These are phyloP conservation scores for Phialophora verrucosa DNA, from an alignment of 2,329 filamentous ascomycete species.

Conservation along the genomic window DNA sequence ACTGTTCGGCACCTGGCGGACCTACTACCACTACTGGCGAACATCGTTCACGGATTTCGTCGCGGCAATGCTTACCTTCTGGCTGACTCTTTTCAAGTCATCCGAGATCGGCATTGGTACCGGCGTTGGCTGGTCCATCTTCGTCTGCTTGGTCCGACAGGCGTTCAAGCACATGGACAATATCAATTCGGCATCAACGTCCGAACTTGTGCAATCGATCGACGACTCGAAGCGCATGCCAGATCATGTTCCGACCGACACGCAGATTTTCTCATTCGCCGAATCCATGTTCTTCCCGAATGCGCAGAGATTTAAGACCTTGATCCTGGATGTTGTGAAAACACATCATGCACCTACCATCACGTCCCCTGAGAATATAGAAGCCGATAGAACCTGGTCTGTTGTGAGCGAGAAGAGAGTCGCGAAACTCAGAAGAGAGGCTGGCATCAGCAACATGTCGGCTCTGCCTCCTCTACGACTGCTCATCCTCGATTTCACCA, in stretches of 20 bases:
- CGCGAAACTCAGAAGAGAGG: conserved; percentile 51
- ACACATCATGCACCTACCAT: conserved; percentile 52
- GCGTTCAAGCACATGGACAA: conserved; percentile 58
- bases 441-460: conserved; percentile 43
- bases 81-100: conserved; percentile 66
- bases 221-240: conserved; percentile 38
- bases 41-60: conserved; percentile 69
- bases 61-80: conserved; percentile 67
- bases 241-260: conserved; percentile 50
- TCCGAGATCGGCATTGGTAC: conserved; percentile 65
- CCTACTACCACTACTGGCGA: conserved; percentile 69
- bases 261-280: conserved; percentile 62
- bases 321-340: conserved; percentile 58
- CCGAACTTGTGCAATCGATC: conserved; percentile 40
- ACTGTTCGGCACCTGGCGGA: conserved; percentile 62
- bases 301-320: conserved; percentile 59
- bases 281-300: conserved; percentile 67
- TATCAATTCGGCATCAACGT: conserved; percentile 40
- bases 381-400: conserved; percentile 59
- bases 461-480: conserved; percentile 51
- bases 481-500: conserved; percentile 60
- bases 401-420: conserved; percentile 58
- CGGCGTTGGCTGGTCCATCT: conserved; percentile 67
- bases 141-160: conserved; percentile 63
- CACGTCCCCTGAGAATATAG: conserved; percentile 45